These are phyloP conservation scores for Trametopsis cervina DNA, from an alignment of 768 basidiomycete species.

Conservation along the genomic window DNA sequence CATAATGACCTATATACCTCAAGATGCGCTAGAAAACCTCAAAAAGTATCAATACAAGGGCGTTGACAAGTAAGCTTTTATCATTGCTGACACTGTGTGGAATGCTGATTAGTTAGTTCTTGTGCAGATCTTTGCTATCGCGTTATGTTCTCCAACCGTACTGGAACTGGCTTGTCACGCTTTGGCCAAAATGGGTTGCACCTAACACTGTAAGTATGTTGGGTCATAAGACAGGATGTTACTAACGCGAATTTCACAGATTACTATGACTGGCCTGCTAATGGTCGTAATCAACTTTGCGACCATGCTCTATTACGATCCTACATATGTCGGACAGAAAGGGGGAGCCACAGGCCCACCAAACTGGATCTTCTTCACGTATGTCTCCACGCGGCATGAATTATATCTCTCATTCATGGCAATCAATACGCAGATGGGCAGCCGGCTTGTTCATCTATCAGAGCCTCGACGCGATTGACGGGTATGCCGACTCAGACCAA, in stretches of 20 bases:
- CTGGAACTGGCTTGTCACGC: slow-evolving; percentile 88
- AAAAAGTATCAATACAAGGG: slow-evolving; percentile 75
- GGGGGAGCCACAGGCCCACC: slow-evolving; percentile 60
- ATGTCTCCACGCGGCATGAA: slow-evolving; percentile 22
- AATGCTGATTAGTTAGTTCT: neutral
- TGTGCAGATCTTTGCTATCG: slow-evolving; percentile 63
- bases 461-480: slow-evolving; percentile 83
- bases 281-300: slow-evolving; percentile 81
- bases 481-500: slow-evolving; percentile 38
- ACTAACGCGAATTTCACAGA: slow-evolving; percentile 38
- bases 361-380: slow-evolving; percentile 90
- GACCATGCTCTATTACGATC: slow-evolving; percentile 82
- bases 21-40: slow-evolving; percentile 63
- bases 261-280: slow-evolving; percentile 78
- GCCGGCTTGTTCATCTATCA: slow-evolving; percentile 89
- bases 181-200: slow-evolving; percentile 80
- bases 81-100: neutral
- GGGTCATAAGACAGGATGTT: neutral
- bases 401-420: too few relatives aligned
- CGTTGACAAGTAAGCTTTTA: slow-evolving; percentile 65
- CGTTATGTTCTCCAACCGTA: slow-evolving; percentile 74
- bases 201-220: slow-evolving; percentile 72
- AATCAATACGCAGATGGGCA: slow-evolving; percentile 66
- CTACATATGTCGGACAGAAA: slow-evolving; percentile 61
- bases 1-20: slow-evolving; percentile 59